phyloP scores from a whole-genome alignment of 805 yeast species.

The Pichia paraexigua region DNA sequence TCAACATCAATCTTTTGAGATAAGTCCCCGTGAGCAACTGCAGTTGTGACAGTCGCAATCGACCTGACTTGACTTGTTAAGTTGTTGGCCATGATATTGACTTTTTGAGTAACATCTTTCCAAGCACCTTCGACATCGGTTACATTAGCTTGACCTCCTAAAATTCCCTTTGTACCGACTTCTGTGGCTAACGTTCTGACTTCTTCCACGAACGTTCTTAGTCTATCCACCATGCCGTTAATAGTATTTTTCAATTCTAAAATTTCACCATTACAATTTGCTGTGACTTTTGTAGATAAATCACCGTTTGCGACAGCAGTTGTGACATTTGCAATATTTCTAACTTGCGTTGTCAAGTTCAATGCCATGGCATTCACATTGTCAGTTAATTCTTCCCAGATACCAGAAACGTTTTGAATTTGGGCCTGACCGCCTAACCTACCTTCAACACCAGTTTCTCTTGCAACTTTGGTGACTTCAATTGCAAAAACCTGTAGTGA shows the following conservation, averaged over 20 bases:
- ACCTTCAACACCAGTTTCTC: conserved; percentile 90
- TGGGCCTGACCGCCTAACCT: conserved; percentile 83
- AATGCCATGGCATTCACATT: conserved; percentile 87
- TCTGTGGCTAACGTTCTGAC: conserved; percentile 84
- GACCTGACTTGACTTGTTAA: conserved; percentile 83
- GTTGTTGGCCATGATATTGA: conserved; percentile 82
- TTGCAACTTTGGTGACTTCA: conserved; percentile 84
- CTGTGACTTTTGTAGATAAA: conserved; percentile 71
- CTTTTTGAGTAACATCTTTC: conserved; percentile 84
- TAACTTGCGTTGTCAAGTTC: conserved; percentile 78
- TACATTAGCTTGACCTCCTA: conserved; percentile 85
- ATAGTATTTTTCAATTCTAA: conserved; percentile 74
- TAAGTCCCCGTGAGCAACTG: conserved; percentile 85
- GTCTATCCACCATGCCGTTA: conserved; percentile 83
- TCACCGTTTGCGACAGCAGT: conserved; percentile 86
- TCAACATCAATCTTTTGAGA: conserved; percentile 81
- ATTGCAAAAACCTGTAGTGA: conserved; percentile 79
- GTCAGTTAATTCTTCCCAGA: conserved; percentile 82
- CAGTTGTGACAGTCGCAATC: conserved; percentile 85
- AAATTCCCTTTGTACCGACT: conserved; percentile 75
- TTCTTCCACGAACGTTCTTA: conserved; percentile 74
- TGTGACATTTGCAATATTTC: conserved; percentile 81
- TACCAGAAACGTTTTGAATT: conserved; percentile 72
- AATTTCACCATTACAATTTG: conserved; percentile 78
- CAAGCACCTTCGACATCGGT: conserved; percentile 84